Evolutionary conservation across 2,329 filamentous ascomycete species (phyloP).

Genomic region (Teratosphaeria epicoccoides): DNA sequence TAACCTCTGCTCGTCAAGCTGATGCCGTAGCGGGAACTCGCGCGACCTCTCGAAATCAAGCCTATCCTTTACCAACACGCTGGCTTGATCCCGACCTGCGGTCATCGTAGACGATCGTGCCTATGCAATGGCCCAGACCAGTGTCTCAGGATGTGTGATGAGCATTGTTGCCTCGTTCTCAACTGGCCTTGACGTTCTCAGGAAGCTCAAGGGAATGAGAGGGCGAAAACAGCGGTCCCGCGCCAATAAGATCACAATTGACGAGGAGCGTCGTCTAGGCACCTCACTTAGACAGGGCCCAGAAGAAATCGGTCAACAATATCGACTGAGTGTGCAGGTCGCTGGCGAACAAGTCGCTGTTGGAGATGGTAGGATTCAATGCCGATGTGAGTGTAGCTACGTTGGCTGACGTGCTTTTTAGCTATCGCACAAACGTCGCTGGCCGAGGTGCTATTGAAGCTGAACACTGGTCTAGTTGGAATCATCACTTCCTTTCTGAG

Average conservation of each 20-base stretch:
- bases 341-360: conserved; percentile 31
- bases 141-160: conserved; percentile 22
- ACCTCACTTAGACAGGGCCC: conserved; percentile 32
- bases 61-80: no score
- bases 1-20: not conserved
- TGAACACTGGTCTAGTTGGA: conserved; percentile 37
- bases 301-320: conserved; percentile 33
- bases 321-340: conserved; percentile 28
- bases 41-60: no score
- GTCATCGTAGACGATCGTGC: not conserved
- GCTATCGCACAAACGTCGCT: conserved; percentile 37
- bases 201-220: conserved; percentile 27
- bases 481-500: conserved; percentile 37
- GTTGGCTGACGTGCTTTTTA: conserved; percentile 13
- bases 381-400: no score
- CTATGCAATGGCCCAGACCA: conserved; percentile 11
- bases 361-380: conserved; percentile 39
- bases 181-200: conserved; percentile 37
- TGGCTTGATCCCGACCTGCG: no score
- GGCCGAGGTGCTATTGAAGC: conserved; percentile 34
- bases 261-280: conserved; percentile 30
- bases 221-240: conserved; percentile 7
- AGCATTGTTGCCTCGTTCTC: conserved; percentile 36
- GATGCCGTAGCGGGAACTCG: not conserved
- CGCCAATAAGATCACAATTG: conserved; percentile 9